Conservation (phyloP, 2,329 filamentous ascomycete species). For the Pseudopithomyces maydicus region DNA sequence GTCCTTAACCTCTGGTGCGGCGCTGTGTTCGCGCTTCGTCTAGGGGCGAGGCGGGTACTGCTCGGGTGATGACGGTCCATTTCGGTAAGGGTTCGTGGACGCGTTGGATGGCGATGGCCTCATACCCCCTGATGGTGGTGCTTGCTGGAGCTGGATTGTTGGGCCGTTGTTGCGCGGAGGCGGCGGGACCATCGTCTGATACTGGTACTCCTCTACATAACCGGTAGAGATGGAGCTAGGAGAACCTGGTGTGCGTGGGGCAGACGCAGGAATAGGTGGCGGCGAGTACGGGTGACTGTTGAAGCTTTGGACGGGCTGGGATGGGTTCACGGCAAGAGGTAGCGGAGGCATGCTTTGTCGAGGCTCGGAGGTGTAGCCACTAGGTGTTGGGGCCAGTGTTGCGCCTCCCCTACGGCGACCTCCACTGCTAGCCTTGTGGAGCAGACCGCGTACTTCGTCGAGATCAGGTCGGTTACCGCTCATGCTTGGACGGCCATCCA, state of each 20-base stretch:
- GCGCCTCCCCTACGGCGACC: conserved; percentile 48
- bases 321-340: conserved; percentile 32
- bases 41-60: conserved; percentile 13
- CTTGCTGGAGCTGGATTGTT: not conserved
- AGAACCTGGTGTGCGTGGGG: conserved; percentile 31
- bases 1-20: not conserved
- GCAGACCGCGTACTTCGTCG: conserved; percentile 53
- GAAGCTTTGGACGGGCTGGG: conserved; percentile 11
- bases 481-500: conserved; percentile 49
- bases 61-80: not conserved
- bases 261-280: conserved; percentile 20
- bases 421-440: conserved; percentile 50
- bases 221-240: conserved; percentile 39
- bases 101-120: conserved; percentile 6
- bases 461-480: conserved; percentile 49
- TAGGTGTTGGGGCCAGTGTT: conserved; percentile 29
- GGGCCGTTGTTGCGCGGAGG: conserved; percentile 30
- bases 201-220: conserved; percentile 39
- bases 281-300: conserved; percentile 26
- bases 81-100: conserved; percentile 23
- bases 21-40: not conserved
- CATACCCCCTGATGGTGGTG: conserved; percentile 2
- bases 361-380: conserved; percentile 20
- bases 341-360: conserved; percentile 36
- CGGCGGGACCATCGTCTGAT: conserved; percentile 36